Conservation (phyloP, 2,329 filamentous ascomycete genomes). For the Myriosclerotinia duriaeana region DNA sequence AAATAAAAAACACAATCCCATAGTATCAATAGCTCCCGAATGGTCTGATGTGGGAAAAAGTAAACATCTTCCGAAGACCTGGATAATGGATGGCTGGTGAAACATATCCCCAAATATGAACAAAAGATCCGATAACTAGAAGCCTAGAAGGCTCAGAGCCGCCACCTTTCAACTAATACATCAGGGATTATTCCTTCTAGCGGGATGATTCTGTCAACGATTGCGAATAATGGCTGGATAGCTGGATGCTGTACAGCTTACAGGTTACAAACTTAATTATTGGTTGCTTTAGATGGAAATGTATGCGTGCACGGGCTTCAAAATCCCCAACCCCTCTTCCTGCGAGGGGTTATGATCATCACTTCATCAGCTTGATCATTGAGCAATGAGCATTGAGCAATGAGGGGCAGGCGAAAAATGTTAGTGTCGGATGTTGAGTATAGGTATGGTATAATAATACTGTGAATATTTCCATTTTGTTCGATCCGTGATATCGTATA, state of each 20-base stretch:
- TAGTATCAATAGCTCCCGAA: background rate
- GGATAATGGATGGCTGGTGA: background rate
- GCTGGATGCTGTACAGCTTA: background rate
- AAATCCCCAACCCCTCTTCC: constrained; percentile 5
- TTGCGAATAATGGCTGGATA: background rate
- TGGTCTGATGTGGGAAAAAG: background rate
- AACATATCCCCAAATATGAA: no score
- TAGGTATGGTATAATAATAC: background rate
- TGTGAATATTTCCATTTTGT: background rate
- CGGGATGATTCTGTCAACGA: background rate
- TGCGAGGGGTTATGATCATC: constrained; percentile 8
- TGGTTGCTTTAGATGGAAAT: background rate
- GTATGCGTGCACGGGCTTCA: background rate
- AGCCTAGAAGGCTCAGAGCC: background rate
- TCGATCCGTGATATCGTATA: background rate
- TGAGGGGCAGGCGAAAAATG: constrained; percentile 13
- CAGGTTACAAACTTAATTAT: background rate
- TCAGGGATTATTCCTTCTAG: background rate
- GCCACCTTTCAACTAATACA: background rate
- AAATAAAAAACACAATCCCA: background rate
- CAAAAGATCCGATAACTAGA: background rate
- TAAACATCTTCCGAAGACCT: background rate
- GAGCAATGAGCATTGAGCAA: background rate
- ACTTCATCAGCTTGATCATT: constrained; percentile 11
- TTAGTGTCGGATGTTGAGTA: background rate